Evolutionary conservation across 345 rosid species (phyloP), one percentile per base, ranked within the genome.

Genomic region (Eucalyptus grandis): DNA sequence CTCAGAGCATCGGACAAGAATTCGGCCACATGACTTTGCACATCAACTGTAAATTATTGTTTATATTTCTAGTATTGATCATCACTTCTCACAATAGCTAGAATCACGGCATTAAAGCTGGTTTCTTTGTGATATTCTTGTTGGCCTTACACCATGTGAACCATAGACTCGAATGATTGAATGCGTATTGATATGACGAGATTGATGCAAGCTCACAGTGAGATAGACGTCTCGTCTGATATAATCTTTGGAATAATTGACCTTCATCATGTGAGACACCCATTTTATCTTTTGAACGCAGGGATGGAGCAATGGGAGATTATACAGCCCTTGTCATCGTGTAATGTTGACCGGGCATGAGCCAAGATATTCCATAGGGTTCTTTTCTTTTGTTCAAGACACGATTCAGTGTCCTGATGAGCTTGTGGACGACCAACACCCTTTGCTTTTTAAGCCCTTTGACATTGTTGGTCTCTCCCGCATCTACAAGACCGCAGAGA

Each of bases 391-490:
- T 27, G 67, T 77, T 6, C 89, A 86, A 77, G 91, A 89, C 15
- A 89, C 43, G 13, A 34, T 92, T 16, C 34, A 90, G 21, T 89
- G 90, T 9, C 93, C 93, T 26, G 87, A 88, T 10, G 93, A 92
- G 80, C 43, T 92, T 13, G 87, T 92, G 14, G 92, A 92, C 82
- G 88, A 93, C 62, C 85, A 91, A 31, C 90, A 91, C 86, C 92
- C 94, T 14, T 60, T 93, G 88, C 89, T 72, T 14, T 93, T 89
- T 85, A 93, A 90, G 88, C 92, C 93, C 24, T 91, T 89, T 43
- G 91, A 92, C 88, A 83, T 89, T n/a, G 86, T 26, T 11, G 54
- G 87, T 47, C 87, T 93, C 62, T 86, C 85, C 19, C 69, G 49
- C 16, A 67, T 82, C 67, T 44, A 50, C 56, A 58, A 46, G 60